A percentile compares a stretch with the other conserved stretches of the same genome.
Evolutionary conservation across 164 flowering plant species (phyloP).

Genomic region (Tinospora cordifolia): DNA sequence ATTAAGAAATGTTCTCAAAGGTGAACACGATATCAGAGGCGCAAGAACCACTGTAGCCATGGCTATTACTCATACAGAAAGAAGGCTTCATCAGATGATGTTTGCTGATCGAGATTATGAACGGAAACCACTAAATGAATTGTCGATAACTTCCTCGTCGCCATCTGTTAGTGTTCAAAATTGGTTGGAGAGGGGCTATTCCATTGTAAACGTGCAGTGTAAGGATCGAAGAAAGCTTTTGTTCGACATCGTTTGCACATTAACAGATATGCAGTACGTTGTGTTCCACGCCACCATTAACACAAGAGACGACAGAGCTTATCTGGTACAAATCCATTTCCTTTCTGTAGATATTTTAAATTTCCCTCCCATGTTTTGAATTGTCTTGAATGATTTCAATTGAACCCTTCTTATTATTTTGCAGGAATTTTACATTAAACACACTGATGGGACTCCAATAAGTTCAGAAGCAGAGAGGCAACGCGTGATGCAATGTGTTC

Average conservation of each 20-base stretch:
- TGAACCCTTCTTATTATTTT: constrained; percentile 2
- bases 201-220: constrained; percentile 25
- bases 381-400: neutral
- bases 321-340: constrained; percentile 17
- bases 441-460: constrained; percentile 78
- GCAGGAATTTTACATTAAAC: constrained; percentile 84
- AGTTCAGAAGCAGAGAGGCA: constrained; percentile 66
- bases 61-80: constrained; percentile 50
- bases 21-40: constrained; percentile 43
- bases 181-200: constrained; percentile 30
- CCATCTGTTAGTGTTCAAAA: constrained; percentile 23
- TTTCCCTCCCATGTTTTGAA: constrained; percentile 4
- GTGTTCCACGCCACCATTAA: constrained; percentile 31
- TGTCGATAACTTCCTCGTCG: neutral
- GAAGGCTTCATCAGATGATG: constrained; percentile 94
- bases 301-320: constrained; percentile 15
- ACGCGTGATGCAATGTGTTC: constrained; percentile 45
- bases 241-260: constrained; percentile 26
- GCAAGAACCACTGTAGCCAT: constrained; percentile 58
- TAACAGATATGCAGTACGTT: constrained; percentile 34
- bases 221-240: constrained; percentile 26
- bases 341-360: neutral
- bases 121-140: constrained; percentile 1
- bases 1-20: constrained; percentile 65
- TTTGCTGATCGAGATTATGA: constrained; percentile 86